These are phyloP conservation scores for Bruguiera gymnorhiza DNA, from an alignment of 345 rosid genomes.

Conservation along the genomic window DNA sequence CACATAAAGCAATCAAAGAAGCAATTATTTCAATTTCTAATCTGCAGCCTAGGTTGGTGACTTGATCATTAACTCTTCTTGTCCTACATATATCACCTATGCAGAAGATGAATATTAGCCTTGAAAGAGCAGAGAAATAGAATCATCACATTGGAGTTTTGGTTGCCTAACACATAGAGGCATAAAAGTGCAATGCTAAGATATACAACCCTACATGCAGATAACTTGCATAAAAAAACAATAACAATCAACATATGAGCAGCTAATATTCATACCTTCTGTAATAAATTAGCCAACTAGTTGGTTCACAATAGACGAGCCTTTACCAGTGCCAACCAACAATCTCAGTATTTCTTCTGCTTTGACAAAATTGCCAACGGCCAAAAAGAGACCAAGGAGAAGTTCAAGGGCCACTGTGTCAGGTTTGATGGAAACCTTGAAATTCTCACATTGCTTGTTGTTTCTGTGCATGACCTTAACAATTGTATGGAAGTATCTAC, in stretches of 20 bases:
- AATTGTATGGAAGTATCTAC: slow-evolving; percentile 60
- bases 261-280: slow-evolving; percentile 42
- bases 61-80: slow-evolving; percentile 34
- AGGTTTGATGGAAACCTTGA: slow-evolving; percentile 26
- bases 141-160: neutral
- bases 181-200: neutral
- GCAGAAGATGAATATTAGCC: slow-evolving; percentile 16
- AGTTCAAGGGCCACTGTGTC: slow-evolving; percentile 53
- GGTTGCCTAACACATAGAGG: neutral
- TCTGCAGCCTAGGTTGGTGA: slow-evolving; percentile 41
- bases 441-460: slow-evolving; percentile 18
- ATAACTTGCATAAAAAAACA: neutral
- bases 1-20: slow-evolving; percentile 50
- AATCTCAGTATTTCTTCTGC: slow-evolving; percentile 43
- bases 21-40: slow-evolving; percentile 52
- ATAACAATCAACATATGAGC: neutral
- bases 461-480: slow-evolving; percentile 32
- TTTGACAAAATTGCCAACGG: slow-evolving; percentile 32
- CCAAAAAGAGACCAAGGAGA: slow-evolving; percentile 49
- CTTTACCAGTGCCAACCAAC: slow-evolving; percentile 47
- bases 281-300: slow-evolving; percentile 43
- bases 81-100: slow-evolving; percentile 57
- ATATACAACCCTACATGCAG: neutral
- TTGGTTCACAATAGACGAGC: slow-evolving; percentile 48
- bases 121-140: neutral